phyloP scores from a whole-genome alignment of 306 rosid species.

The Castanea crenata region DNA sequence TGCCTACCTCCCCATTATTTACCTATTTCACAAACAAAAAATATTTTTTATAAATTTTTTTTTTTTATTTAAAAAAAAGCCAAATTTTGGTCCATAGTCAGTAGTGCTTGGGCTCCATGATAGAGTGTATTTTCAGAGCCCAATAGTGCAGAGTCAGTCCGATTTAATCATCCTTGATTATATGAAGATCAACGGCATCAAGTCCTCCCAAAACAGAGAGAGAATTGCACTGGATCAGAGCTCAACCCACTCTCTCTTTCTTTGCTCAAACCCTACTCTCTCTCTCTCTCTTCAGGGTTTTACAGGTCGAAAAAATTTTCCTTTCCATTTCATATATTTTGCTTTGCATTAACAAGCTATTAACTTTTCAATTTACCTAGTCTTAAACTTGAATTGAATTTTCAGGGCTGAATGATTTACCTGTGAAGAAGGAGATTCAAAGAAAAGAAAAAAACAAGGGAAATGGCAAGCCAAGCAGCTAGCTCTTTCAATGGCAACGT shows the following conservation, averaged over 20 bases:
- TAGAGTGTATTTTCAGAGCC: not conserved
- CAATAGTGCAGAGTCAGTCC: not conserved
- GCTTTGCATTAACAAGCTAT: not conserved
- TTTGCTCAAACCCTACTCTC: not conserved
- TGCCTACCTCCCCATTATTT: too few species aligned
- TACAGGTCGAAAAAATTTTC: not conserved
- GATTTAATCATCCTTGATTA: not conserved
- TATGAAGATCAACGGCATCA: not conserved
- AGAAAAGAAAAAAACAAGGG: not conserved
- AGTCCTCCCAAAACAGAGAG: not conserved
- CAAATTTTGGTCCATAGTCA: too few species aligned
- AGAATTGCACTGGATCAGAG: not conserved
- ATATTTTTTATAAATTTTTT: too few species aligned
- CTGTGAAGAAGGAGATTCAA: not conserved
- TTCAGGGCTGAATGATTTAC: constrained; percentile 7
- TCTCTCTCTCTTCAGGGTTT: constrained; percentile 9
- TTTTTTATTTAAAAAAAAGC: too few species aligned
- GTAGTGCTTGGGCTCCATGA: not conserved
- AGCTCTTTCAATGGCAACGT: constrained; percentile 41
- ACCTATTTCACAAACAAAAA: too few species aligned
- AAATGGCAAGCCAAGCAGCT: constrained; percentile 49
- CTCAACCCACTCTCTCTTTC: not conserved
- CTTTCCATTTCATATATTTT: not conserved
- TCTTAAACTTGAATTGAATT: not conserved
- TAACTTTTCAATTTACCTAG: not conserved